Base-by-base conservation (phyloP, 2,329 filamentous ascomycete species). In the Phaeophleospora eucalypticola region DNA sequence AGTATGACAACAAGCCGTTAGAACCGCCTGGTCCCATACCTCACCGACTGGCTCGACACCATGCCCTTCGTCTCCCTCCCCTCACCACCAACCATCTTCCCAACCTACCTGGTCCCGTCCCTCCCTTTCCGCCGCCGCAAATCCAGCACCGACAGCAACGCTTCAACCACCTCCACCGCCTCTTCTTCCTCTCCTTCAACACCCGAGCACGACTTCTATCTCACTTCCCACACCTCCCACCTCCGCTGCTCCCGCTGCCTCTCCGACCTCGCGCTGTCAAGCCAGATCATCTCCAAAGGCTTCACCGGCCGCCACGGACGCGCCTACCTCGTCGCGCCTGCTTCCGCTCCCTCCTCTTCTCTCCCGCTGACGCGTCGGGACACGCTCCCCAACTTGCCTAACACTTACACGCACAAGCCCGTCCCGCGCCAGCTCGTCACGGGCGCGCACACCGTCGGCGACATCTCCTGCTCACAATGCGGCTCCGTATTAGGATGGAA, bases 291-390 rank as follows among this genome's bases (percentile, higher is more conserved):
- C 58, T 76, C 71, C 67, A 83, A 83, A 67, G 80, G 80, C 44
- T 84, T 84, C 65, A 83, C 78, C 18, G 81, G 81, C 52, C 77
- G 80, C 15, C 77, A 83, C 61, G 81, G 81, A 4, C 78, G 80
- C 46, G 81, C 81, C 35, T 83, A 82, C 63, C 77, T 84, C 47
- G 79, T 84, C 24, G 70, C 76, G 1, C 72, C 77, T 2, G 64
- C 67, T 4, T 57, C 66, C 4, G 59, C 65, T 18, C 53, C 65
- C 9, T 51, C 64, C 36, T 53, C 63, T 37, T 41, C 48, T 41
- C 56, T 9, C 54, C 53, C 35, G 54, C 56, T n/a, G n/a, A n/a
- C n/a, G n/a, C n/a, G n/a, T n/a, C n/a, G n/a, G n/a, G n/a, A n/a
- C 39, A 41, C 54, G 27, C 36, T 67, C 36, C 56, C 65, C 4